Conservation (phyloP, 2,329 filamentous ascomycete species). For the Fusarium verticillioides region DNA sequence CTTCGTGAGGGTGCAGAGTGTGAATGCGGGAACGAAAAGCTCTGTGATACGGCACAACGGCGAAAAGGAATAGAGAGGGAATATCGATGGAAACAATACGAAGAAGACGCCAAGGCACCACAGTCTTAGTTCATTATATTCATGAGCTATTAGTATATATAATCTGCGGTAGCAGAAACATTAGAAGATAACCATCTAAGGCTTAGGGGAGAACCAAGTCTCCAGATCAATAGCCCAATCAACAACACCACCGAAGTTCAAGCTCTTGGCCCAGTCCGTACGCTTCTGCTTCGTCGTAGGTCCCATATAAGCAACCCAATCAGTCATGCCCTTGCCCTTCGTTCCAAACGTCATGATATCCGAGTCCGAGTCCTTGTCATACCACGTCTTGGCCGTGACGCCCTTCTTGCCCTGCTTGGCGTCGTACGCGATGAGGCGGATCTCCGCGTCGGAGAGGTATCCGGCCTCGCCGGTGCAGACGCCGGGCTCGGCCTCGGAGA, state of each 20-base stretch:
- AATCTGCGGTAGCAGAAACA: background rate
- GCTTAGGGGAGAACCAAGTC: conserved; percentile 39
- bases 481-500: conserved; percentile 40
- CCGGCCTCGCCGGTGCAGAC: conserved; percentile 41
- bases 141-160: conserved; percentile 10
- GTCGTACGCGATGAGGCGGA: conserved; percentile 42
- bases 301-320: conserved; percentile 48
- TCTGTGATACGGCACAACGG: conserved; percentile 64
- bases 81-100: conserved; percentile 59
- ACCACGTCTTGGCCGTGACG: conserved; percentile 31
- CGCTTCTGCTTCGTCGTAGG: conserved; percentile 41
- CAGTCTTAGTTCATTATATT: conserved; percentile 3
- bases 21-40: conserved; percentile 60
- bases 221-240: conserved; percentile 49
- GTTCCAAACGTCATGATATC: conserved; percentile 42
- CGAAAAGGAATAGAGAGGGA: conserved; percentile 59
- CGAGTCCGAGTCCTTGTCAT: conserved; percentile 37
- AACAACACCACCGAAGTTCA: conserved; percentile 47
- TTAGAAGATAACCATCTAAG: conserved; percentile 16
- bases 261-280: conserved; percentile 23
- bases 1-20: conserved; percentile 58
- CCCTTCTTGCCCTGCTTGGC: conserved; percentile 30
- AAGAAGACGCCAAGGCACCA: conserved; percentile 29
- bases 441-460: conserved; percentile 47
- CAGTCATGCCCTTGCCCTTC: conserved; percentile 32